Percentiles rank a stretch among this genome's conserved stretches.
These are phyloP conservation scores for Globisporangium nodosum DNA, from an alignment of 352 stramenopile genomes.

Conservation along the genomic window DNA sequence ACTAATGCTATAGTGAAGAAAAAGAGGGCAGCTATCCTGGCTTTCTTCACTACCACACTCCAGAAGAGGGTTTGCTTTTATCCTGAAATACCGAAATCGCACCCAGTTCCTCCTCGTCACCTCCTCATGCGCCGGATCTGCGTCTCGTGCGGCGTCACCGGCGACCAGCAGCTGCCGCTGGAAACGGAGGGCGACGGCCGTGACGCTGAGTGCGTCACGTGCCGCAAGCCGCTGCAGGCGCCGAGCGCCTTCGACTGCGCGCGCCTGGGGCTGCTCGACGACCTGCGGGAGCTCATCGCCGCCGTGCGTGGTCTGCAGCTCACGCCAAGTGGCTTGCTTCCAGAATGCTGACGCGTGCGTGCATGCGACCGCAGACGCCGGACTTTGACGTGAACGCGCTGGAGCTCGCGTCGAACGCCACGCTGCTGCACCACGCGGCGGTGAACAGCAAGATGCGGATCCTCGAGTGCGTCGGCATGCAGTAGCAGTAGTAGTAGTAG, in stretches of 20 bases:
- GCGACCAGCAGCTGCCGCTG: neutral
- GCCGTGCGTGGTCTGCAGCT: neutral
- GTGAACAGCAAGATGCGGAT: conserved; percentile 78
- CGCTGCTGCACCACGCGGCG: conserved; percentile 69
- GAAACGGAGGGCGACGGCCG: neutral
- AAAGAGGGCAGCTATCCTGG: no score
- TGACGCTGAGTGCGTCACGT: conserved; percentile 29
- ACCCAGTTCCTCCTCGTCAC: neutral
- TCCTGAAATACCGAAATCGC: no score
- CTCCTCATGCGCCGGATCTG: conserved; percentile 20
- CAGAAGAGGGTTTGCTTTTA: neutral
- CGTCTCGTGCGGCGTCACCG: conserved; percentile 12
- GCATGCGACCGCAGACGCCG: conserved; percentile 19
- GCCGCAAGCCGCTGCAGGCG: conserved; percentile 20
- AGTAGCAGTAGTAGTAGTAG: no score
- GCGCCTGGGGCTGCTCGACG: conserved; percentile 44
- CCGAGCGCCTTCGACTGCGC: conserved; percentile 63
- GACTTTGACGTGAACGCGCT: conserved; percentile 54
- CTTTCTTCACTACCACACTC: no score
- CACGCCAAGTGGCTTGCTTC: neutral
- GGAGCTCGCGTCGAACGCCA: conserved; percentile 48
- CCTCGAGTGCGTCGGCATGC: conserved; percentile 36
- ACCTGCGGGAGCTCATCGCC: conserved; percentile 47
- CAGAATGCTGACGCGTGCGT: neutral
- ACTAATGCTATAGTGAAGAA: no score